Conservation (phyloP, 768 basidiomycete species). For the Suillus bovinus region DNA sequence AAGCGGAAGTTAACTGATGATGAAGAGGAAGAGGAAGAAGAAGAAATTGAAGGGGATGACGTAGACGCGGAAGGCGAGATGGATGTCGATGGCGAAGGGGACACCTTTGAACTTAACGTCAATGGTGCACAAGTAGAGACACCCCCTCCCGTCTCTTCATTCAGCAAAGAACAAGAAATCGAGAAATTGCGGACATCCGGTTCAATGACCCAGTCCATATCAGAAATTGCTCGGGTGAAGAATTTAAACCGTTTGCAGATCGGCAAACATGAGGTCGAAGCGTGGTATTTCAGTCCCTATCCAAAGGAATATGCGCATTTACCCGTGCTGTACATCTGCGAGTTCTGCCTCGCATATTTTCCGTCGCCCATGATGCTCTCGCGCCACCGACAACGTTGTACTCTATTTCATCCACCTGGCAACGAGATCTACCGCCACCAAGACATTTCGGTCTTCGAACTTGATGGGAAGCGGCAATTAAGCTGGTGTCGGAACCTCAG, state of each 20-base stretch:
- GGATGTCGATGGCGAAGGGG: slow-evolving; percentile 67
- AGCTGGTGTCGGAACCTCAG: slow-evolving; percentile 98
- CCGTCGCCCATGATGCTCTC: slow-evolving; percentile 88
- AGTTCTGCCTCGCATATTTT: slow-evolving; percentile 95
- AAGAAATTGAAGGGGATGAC: slow-evolving; percentile 52
- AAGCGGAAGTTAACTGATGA: slow-evolving; percentile 72
- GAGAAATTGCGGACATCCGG: slow-evolving; percentile 97
- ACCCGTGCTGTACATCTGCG: slow-evolving; percentile 95
- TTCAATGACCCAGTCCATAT: slow-evolving; percentile 98
- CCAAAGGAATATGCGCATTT: slow-evolving; percentile 98
- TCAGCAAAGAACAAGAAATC: slow-evolving; percentile 98
- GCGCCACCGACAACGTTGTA: slow-evolving; percentile 91
- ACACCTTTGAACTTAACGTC: slow-evolving; percentile 66
- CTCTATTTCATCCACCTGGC: slow-evolving; percentile 90
- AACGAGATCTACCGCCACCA: slow-evolving; percentile 99
- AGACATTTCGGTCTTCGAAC: slow-evolving; percentile 96
- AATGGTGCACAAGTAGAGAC: slow-evolving; percentile 47
- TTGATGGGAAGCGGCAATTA: slow-evolving; percentile 94
- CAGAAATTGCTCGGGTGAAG: slow-evolving; percentile 97
- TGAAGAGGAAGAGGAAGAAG: slow-evolving; percentile 61
- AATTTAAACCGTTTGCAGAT: slow-evolving; percentile 97
- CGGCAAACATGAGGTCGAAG: slow-evolving; percentile 94
- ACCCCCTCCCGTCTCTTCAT: slow-evolving; percentile 56
- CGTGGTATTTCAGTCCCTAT: slow-evolving; percentile 99
- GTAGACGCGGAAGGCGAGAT: slow-evolving; percentile 53